Percentiles rank a stretch among this genome's conserved stretches.
These are phyloP conservation scores for Epichloe bromicola DNA, from an alignment of 2,329 filamentous ascomycete species.

Conservation along the genomic window DNA sequence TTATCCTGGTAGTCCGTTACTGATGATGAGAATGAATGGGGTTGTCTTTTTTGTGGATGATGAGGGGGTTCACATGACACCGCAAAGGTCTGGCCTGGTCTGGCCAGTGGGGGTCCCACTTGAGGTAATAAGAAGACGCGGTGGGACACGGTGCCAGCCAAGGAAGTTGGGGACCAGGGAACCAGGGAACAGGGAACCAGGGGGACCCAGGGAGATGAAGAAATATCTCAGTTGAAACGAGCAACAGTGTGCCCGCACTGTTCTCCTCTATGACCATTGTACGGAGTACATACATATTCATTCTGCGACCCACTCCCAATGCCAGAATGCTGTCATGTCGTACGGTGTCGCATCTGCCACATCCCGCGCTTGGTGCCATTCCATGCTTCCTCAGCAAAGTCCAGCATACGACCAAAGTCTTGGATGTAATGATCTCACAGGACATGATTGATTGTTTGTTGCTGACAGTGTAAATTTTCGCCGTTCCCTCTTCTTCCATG, in stretches of 20 bases:
- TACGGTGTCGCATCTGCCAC: too few relatives aligned
- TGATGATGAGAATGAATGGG: not conserved
- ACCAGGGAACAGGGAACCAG: not conserved
- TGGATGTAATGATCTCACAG: not conserved
- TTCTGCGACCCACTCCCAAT: not conserved
- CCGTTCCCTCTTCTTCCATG: too few relatives aligned
- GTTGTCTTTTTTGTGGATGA: constrained; percentile 1
- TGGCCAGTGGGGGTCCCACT: not conserved
- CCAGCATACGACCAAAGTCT: not conserved
- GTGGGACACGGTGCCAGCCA: too few relatives aligned
- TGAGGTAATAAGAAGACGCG: constrained; percentile 4
- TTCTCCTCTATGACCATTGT: not conserved
- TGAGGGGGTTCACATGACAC: constrained; percentile 4
- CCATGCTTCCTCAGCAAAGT: not conserved
- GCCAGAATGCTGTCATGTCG: not conserved
- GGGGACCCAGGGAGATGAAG: too few relatives aligned
- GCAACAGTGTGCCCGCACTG: too few relatives aligned
- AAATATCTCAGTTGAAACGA: too few relatives aligned
- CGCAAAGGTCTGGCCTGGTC: not conserved
- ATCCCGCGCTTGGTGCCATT: too few relatives aligned
- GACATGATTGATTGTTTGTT: not conserved
- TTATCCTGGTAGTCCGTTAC: not conserved
- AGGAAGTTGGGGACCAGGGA: not conserved
- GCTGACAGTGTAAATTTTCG: too few relatives aligned
- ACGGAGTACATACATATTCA: not conserved